These are phyloP conservation scores for Drechslerella coelobrocha DNA, from an alignment of 2,329 filamentous ascomycete genomes.

Conservation along the genomic window DNA sequence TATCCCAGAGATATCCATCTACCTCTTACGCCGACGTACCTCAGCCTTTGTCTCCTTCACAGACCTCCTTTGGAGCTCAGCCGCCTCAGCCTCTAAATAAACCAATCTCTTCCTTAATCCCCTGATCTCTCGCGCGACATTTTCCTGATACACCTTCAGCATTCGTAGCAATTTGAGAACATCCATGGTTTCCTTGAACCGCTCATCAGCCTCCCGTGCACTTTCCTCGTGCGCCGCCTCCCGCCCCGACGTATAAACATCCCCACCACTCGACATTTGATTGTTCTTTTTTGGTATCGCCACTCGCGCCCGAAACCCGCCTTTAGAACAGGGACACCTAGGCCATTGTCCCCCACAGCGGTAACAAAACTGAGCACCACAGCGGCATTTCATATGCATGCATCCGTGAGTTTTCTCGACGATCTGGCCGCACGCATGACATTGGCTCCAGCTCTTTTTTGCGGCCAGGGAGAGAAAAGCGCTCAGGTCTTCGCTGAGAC, in stretches of 20 bases:
- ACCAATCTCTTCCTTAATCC: slow-evolving; percentile 23
- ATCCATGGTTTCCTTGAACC: slow-evolving; percentile 13
- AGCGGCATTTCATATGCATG: slow-evolving; percentile 54
- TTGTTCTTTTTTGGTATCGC: slow-evolving; percentile 12
- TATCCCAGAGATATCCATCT: no score
- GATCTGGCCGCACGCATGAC: slow-evolving; percentile 52
- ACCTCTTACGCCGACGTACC: no score
- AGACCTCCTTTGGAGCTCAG: no score
- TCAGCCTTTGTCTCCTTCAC: no score
- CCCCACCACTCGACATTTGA: neutral
- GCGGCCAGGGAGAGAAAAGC: neutral
- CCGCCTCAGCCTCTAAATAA: neutral
- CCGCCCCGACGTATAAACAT: slow-evolving; percentile 4
- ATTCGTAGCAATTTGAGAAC: slow-evolving; percentile 17
- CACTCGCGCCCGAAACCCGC: no score
- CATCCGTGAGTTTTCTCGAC: slow-evolving; percentile 53
- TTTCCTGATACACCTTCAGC: slow-evolving; percentile 22
- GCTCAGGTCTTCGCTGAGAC: slow-evolving; percentile 7
- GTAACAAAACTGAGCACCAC: slow-evolving; percentile 40
- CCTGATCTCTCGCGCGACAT: slow-evolving; percentile 21
- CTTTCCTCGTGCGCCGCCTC: neutral
- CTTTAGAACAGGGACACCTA: slow-evolving; percentile 24
- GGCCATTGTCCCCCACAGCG: slow-evolving; percentile 36
- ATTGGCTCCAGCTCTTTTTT: slow-evolving; percentile 53
- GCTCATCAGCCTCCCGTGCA: slow-evolving; percentile 8